Conservation (phyloP, 2,329 filamentous ascomycete species). For the Colletotrichum salicis region DNA sequence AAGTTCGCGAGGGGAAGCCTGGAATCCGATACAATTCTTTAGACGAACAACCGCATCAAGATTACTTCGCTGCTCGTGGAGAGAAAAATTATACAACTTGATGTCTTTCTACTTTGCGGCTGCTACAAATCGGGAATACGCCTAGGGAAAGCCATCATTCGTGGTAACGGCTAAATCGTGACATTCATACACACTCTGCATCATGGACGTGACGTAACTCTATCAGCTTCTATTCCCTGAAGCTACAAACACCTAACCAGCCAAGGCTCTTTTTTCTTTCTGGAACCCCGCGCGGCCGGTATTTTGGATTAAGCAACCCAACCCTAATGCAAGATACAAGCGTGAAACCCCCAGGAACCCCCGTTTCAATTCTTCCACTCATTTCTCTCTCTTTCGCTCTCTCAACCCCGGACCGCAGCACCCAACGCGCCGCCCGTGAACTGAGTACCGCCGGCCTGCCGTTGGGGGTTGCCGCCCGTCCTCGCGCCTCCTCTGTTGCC, state of each 20-base stretch:
- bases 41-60: neutral
- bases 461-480: constrained; percentile 67
- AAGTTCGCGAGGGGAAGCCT: too few relatives aligned
- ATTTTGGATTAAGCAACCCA: constrained; percentile 37
- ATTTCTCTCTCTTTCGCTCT: constrained; percentile 3
- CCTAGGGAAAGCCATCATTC: too few relatives aligned
- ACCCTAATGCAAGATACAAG: constrained; percentile 38
- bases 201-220: constrained; percentile 28
- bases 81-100: neutral
- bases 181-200: constrained; percentile 15
- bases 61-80: neutral
- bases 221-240: constrained; percentile 38
- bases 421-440: constrained; percentile 86
- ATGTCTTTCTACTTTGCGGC: neutral
- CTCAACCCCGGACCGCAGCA: constrained; percentile 70
- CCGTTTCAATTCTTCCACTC: constrained; percentile 13
- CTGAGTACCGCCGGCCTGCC: constrained; percentile 78
- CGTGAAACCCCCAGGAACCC: constrained; percentile 30
- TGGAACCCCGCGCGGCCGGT: constrained; percentile 35
- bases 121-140: too few relatives aligned
- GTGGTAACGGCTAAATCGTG: constrained; percentile 3
- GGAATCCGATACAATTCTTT: neutral
- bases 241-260: constrained; percentile 37
- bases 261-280: constrained; percentile 25
- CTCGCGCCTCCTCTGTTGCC: constrained; percentile 71